Evolutionary conservation across 805 yeast genomes (phyloP).

Genomic region (Teunomyces funiuensis): DNA sequence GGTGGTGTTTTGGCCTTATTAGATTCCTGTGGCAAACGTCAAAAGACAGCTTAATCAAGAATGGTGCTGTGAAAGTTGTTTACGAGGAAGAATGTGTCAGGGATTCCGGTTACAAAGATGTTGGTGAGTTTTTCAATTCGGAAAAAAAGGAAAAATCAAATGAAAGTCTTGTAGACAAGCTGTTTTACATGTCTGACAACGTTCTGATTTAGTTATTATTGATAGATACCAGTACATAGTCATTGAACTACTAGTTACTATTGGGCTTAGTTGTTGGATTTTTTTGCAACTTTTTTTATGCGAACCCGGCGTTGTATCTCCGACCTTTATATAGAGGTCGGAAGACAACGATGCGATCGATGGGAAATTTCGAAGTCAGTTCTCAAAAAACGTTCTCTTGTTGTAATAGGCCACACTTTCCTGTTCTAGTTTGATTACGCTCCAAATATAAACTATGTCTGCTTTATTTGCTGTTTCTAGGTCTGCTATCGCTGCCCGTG

Average conservation of each 20-base stretch:
- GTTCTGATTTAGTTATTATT: background rate
- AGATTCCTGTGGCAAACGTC: conserved; percentile 96
- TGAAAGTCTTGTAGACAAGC: conserved; percentile 1
- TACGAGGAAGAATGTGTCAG: conserved; percentile 55
- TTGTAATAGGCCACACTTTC: conserved; percentile 2
- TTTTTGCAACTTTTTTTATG: conserved; percentile 4
- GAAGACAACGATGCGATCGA: conserved; percentile 30
- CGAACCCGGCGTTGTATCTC: conserved; percentile 5
- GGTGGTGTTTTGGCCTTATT: conserved; percentile 74
- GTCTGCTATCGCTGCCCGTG: conserved; percentile 27
- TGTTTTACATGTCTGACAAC: conserved; percentile 1
- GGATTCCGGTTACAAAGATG: conserved; percentile 31
- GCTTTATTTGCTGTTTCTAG: conserved; percentile 38
- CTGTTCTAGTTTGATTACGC: conserved; percentile 3
- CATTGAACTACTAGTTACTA: background rate
- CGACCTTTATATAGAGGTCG: conserved; percentile 13
- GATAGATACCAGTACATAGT: background rate
- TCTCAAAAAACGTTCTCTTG: conserved; percentile 5
- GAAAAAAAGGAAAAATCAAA: conserved; percentile 1
- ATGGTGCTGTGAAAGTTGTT: conserved; percentile 52
- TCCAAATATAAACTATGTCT: conserved; percentile 22
- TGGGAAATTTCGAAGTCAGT: conserved; percentile 5
- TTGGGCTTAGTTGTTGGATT: conserved; percentile 1
- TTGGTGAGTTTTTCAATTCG: conserved; percentile 19
- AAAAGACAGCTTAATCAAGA: conserved; percentile 60